These are phyloP conservation scores for Taxillus chinensis DNA, from an alignment of 164 flowering plant genomes.

Conservation along the genomic window DNA sequence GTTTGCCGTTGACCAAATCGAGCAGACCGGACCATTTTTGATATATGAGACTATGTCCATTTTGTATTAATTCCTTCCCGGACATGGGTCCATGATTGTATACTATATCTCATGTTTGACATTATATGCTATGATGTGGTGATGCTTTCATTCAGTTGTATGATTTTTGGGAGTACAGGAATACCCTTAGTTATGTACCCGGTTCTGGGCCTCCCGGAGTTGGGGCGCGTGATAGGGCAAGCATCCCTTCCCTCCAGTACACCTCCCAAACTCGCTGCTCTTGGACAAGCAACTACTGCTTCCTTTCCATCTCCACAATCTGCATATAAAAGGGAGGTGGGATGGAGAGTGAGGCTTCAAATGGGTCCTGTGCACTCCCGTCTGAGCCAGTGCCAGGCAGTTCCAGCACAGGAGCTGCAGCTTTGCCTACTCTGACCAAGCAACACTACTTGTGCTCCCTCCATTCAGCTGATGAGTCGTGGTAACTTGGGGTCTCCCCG, in stretches of 20 bases:
- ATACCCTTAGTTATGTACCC: no score
- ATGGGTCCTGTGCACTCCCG: slow-evolving; percentile 63
- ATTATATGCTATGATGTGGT: no score
- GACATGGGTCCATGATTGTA: no score
- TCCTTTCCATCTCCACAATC: slow-evolving; percentile 72
- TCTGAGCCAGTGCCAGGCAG: slow-evolving; percentile 70
- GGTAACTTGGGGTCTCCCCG: slow-evolving; percentile 47
- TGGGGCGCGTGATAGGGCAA: no score
- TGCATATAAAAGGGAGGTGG: slow-evolving; percentile 78
- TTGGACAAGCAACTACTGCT: slow-evolving; percentile 50
- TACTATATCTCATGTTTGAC: no score
- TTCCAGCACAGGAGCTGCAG: slow-evolving; percentile 41
- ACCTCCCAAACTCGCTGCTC: slow-evolving; percentile 72
- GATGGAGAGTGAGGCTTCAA: slow-evolving; percentile 52
- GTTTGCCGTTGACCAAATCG: no score
- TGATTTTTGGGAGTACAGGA: no score
- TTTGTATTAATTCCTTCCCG: no score
- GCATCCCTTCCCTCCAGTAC: slow-evolving; percentile 61
- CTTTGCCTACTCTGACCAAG: slow-evolving; percentile 36
- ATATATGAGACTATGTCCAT: no score
- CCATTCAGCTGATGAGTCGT: slow-evolving; percentile 37
- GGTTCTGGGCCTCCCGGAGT: no score
- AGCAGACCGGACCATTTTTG: no score
- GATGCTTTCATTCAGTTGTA: no score
- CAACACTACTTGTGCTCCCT: slow-evolving; percentile 69